Base-by-base conservation (phyloP, 2,329 filamentous ascomycete species). In the Penicillium psychrosexuale region DNA sequence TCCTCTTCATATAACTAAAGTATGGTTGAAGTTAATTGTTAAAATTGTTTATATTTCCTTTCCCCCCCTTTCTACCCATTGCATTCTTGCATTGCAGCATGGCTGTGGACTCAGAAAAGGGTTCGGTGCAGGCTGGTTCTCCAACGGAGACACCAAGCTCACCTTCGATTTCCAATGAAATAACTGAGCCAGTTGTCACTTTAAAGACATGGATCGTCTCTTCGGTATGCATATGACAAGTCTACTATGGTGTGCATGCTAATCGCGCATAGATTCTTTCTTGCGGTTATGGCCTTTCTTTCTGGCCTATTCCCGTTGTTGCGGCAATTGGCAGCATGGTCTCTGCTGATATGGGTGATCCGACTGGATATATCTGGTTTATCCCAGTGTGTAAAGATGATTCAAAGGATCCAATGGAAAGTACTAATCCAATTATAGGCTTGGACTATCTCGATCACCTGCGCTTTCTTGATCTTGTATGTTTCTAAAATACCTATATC, bases 401-500 rank as follows among this genome's bases (percentile, higher is more conserved):
- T 17, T 5, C n/a, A 8, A 28, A 17, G 22, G 5, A 3, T 31
- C 27, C 2, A 19, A 13, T 6, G 8, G 15, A 17, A 11, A 12
- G 11, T 17, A 15, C 36, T 54, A 48, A 54, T 47, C 15, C 30
- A 15, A 45, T n/a, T 27, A 2, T 22, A 64, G 62, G 61, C 61
- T 8, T 65, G 61, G 63, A 75, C 72, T 4, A 72, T 77, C 58
- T 72, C 74, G 0, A 72, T 75, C 6, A 77, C 73, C 2, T 72
- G 76, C 58, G 70, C 68, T 2, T 77, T 77, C 57, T 73, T 76
- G 67, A 67, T 74, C 31, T 73, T 69, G 71, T 60, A 55, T 51
- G 61, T 43, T 24, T 43, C 47, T 38, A 27, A 27, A 42, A 43
- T 31, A 43, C 33, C 27, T 5, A n/a, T 19, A 13, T 34, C n/a